Evolutionary conservation across 192 early-diverging fungal species (phyloP).

Genomic region (Entomortierella chlamydospora): DNA sequence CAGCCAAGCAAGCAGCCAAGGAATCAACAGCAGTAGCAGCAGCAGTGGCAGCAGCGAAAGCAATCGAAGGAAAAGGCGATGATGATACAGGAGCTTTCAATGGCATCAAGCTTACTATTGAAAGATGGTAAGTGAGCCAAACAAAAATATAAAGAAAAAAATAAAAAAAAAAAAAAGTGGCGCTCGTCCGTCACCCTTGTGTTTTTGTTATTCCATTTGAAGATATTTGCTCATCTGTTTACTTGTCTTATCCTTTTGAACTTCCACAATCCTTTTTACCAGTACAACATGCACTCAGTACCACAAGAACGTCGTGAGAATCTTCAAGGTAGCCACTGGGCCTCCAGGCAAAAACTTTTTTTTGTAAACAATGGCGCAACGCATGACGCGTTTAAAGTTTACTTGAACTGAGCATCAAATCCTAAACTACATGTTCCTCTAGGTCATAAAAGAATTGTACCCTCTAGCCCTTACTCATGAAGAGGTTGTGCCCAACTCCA

Average conservation of each 20-base stretch:
- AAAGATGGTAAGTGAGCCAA: constrained; percentile 26
- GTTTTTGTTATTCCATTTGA: neutral
- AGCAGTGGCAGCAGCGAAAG: neutral
- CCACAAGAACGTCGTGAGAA: constrained; percentile 19
- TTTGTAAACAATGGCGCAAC: neutral
- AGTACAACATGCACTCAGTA: constrained; percentile 42
- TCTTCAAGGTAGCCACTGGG: constrained; percentile 9
- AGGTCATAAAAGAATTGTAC: constrained; percentile 14
- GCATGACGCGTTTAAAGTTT: neutral
- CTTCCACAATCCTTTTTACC: neutral
- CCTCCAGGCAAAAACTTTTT: neutral
- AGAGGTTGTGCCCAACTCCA: constrained; percentile 28
- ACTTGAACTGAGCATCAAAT: no score
- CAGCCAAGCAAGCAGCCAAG: constrained; percentile 1
- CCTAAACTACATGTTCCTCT: no score
- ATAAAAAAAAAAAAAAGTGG: neutral
- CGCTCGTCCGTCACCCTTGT: neutral
- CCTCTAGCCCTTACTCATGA: constrained; percentile 26
- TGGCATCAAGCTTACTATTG: constrained; percentile 29
- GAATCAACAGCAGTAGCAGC: neutral
- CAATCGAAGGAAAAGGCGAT: neutral
- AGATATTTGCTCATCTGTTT: neutral
- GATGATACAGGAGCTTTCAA: neutral
- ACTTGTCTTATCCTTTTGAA: neutral
- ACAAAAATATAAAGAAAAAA: neutral